These are phyloP conservation scores for Botryococcus braunii DNA, from an alignment of 163 green algal genomes.

Conservation along the genomic window DNA sequence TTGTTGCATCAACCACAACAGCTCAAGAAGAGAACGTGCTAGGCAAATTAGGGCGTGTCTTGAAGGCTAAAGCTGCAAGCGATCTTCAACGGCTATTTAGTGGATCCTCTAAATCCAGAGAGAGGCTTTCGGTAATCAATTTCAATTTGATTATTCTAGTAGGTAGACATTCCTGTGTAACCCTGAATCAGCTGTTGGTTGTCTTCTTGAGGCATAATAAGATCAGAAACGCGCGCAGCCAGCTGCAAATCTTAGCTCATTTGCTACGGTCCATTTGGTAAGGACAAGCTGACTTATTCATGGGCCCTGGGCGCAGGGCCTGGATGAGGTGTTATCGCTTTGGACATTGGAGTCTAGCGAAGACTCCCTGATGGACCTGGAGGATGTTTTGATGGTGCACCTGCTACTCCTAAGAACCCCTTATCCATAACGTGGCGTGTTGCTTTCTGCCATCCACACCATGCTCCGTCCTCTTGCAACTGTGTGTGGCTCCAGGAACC, in stretches of 20 bases:
- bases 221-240: background rate
- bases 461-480: too few species aligned
- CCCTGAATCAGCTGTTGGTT: background rate
- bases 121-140: conserved; percentile 66
- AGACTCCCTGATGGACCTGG: conserved; percentile 83
- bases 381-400: conserved; percentile 81
- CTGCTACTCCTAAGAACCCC: too few species aligned
- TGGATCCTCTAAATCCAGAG: conserved; percentile 81
- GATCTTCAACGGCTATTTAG: conserved; percentile 84
- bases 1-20: too few species aligned
- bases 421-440: too few species aligned
- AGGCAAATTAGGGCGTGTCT: conserved; percentile 70
- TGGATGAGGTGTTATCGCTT: conserved; percentile 88
- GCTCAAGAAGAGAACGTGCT: too few species aligned
- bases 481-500: too few species aligned
- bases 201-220: background rate
- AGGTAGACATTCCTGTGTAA: background rate
- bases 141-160: background rate
- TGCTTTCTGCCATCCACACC: too few species aligned
- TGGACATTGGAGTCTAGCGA: conserved; percentile 88
- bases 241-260: background rate
- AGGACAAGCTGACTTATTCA: background rate
- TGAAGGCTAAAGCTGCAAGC: conserved; percentile 81
- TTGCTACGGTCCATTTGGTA: background rate
- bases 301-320: conserved; percentile 41